Percentiles rank a stretch among this genome's conserved stretches.
phyloP scores from a whole-genome alignment of 2,329 filamentous ascomycete species.

The Mollisia scopiformis region DNA sequence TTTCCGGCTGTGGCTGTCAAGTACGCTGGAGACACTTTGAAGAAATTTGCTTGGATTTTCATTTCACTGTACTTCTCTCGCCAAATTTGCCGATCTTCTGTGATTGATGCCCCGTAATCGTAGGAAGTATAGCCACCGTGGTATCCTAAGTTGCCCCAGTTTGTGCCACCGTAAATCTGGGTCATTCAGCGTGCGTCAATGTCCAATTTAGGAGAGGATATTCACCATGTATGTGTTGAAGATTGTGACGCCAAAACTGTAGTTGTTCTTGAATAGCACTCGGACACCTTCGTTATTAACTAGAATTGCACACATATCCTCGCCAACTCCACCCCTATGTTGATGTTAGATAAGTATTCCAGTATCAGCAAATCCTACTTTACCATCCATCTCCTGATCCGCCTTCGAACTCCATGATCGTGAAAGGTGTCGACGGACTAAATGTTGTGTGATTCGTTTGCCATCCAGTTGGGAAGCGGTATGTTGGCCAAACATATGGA shows the following conservation, averaged over 20 bases:
- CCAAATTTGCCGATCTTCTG: not conserved
- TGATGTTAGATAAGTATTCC: not conserved
- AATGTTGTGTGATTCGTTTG: constrained; percentile 54
- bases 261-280: constrained; percentile 77
- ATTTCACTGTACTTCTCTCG: constrained; percentile 22
- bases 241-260: constrained; percentile 65
- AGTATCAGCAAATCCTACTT: not conserved
- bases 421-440: constrained; percentile 66
- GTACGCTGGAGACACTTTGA: constrained; percentile 24
- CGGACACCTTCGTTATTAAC: constrained; percentile 71
- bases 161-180: constrained; percentile 1
- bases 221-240: constrained; percentile 75
- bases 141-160: constrained; percentile 3
- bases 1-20: constrained; percentile 48
- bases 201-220: not conserved
- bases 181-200: not conserved
- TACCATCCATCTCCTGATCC: not conserved
- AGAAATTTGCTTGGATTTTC: constrained; percentile 26
- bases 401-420: constrained; percentile 55
- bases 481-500: constrained; percentile 11
- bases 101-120: not conserved
- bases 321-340: constrained; percentile 58
- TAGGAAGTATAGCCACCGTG: not conserved
- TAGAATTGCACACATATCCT: constrained; percentile 61
- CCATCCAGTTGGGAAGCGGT: constrained; percentile 51